These are phyloP conservation scores for Diaporthe citri DNA, from an alignment of 2,329 filamentous ascomycete species.

Conservation along the genomic window DNA sequence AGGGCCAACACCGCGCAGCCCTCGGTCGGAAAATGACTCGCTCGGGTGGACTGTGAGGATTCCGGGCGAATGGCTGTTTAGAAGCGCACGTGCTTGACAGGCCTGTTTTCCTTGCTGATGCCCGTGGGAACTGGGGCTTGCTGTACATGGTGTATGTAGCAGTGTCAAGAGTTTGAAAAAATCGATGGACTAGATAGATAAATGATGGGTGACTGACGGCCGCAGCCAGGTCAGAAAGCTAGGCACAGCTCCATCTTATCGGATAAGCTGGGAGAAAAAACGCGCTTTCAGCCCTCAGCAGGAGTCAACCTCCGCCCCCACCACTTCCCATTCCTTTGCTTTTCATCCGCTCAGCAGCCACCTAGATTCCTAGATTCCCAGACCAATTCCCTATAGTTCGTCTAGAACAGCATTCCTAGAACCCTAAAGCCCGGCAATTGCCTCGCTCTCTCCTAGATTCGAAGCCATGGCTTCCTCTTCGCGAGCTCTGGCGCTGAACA, in stretches of 20 bases:
- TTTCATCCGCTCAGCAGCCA: slow-evolving; percentile 19
- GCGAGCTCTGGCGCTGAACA: slow-evolving; percentile 47
- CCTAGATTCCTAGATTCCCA: background rate
- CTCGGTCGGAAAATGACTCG: slow-evolving; percentile 27
- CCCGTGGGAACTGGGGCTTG: slow-evolving; percentile 1
- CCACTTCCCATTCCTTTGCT: slow-evolving; percentile 30
- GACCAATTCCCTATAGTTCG: slow-evolving; percentile 10
- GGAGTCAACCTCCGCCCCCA: slow-evolving; percentile 6
- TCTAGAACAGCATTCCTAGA: slow-evolving; percentile 13
- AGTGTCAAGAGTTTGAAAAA: background rate
- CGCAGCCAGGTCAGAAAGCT: background rate
- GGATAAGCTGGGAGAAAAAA: slow-evolving; percentile 37
- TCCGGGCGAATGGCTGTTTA: slow-evolving; percentile 26
- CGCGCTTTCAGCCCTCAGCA: slow-evolving; percentile 32
- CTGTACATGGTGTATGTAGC: background rate
- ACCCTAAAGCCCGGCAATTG: slow-evolving; percentile 3
- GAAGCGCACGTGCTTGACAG: slow-evolving; percentile 24
- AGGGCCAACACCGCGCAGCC: background rate
- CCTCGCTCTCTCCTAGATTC: slow-evolving; percentile 38
- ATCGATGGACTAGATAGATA: background rate
- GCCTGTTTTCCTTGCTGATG: slow-evolving; percentile 2
- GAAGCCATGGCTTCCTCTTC: slow-evolving; percentile 51
- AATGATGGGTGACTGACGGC: slow-evolving; percentile 21
- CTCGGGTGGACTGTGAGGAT: background rate
- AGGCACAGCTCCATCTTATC: slow-evolving; percentile 30